Percentiles rank a stretch among this genome's conserved stretches.
Evolutionary conservation across 2,329 filamentous ascomycete species (phyloP).

Genomic region (Neocatenulostroma microsporum): DNA sequence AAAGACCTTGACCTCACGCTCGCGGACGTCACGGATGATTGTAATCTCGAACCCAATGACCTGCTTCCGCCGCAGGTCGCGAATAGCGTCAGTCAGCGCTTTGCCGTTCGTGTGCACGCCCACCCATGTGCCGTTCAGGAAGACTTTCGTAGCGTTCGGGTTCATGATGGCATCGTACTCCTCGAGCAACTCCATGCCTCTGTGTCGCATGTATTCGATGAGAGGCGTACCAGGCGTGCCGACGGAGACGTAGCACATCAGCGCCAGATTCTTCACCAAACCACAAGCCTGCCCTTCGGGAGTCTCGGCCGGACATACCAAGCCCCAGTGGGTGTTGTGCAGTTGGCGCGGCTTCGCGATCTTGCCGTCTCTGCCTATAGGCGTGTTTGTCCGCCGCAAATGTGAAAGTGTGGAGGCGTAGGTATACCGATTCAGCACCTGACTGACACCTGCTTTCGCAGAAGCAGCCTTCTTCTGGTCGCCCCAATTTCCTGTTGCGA

Average conservation of each 20-base stretch:
- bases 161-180: conserved; percentile 65
- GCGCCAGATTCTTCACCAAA: conserved; percentile 90
- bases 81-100: conserved; percentile 58
- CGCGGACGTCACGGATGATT: conserved; percentile 89
- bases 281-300: conserved; percentile 98
- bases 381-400: conserved; percentile 93
- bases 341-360: conserved; percentile 95
- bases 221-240: conserved; percentile 86
- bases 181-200: conserved; percentile 93
- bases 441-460: conserved; percentile 92
- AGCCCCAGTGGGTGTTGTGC: conserved; percentile 97
- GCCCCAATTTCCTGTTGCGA: conserved; percentile 98
- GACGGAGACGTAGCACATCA: conserved; percentile 98
- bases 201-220: conserved; percentile 88
- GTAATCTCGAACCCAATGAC: conserved; percentile 89
- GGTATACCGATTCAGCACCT: conserved; percentile 96
- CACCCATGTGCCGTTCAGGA: conserved; percentile 97
- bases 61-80: conserved; percentile 52
- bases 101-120: conserved; percentile 87
- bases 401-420: conserved; percentile 95
- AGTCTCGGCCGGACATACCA: conserved; percentile 95
- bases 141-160: conserved; percentile 92
- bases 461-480: conserved; percentile 98
- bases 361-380: conserved; percentile 95
- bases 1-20: conserved; percentile 97